Percentiles rank a stretch among this genome's conserved stretches.
Conservation (phyloP, 2,329 filamentous ascomycete genomes). For the Botryosphaeria dothidea region DNA sequence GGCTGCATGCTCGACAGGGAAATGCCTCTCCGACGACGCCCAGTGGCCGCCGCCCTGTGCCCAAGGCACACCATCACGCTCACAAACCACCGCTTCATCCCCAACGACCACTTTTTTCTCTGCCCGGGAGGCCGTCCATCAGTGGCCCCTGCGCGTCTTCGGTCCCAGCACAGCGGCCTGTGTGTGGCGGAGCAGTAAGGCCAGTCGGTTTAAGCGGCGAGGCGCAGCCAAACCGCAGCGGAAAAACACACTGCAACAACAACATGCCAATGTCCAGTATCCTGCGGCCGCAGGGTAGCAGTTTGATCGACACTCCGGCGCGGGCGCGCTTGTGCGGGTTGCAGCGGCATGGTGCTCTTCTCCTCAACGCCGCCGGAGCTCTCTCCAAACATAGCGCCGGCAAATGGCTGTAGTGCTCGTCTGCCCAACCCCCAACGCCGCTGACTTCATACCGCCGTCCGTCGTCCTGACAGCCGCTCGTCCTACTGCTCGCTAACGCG, state of each 20-base stretch:
- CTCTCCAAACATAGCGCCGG: conserved; percentile 6
- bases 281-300: not conserved
- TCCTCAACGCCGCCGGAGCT: conserved; percentile 3
- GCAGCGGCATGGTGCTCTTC: conserved; percentile 1
- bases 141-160: conserved; percentile 3
- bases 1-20: not conserved
- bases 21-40: conserved; percentile 7
- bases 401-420: conserved; percentile 1
- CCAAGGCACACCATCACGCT: not conserved
- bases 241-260: not conserved
- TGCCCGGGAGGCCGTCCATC: not conserved
- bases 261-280: not conserved
- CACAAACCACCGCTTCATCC: not conserved
- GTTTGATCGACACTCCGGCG: not conserved
- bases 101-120: conserved; percentile 1
- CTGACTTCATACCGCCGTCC: conserved; percentile 12
- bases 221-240: not conserved
- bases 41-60: not conserved
- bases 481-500: conserved; percentile 1
- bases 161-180: conserved; percentile 5
- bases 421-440: not conserved
- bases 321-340: not conserved
- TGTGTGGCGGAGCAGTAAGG: conserved; percentile 16
- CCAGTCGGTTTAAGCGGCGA: conserved; percentile 7
- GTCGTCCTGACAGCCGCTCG: not conserved